Percentiles rank a stretch among this genome's conserved stretches.
Conservation (phyloP, 2,329 filamentous ascomycete genomes). For the Paraconiothyrium brasiliense region DNA sequence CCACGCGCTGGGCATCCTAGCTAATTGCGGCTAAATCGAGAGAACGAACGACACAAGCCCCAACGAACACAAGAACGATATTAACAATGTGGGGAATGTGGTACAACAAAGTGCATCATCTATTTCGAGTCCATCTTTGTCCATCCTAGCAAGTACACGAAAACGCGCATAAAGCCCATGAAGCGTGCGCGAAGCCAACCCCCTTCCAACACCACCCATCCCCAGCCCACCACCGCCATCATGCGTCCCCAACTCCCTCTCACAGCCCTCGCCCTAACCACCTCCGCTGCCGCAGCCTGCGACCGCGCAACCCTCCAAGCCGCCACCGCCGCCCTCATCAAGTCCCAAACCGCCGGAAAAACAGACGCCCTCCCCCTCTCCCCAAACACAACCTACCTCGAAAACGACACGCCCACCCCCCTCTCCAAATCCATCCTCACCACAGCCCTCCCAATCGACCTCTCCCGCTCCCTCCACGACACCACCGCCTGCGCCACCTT, state of each 20-base stretch:
- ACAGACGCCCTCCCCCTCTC: conserved; percentile 20
- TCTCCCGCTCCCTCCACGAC: conserved; percentile 31
- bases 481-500: conserved; percentile 31
- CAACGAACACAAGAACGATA: neutral
- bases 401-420: conserved; percentile 27
- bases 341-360: conserved; percentile 28
- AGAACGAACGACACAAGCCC: neutral
- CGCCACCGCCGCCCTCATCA: conserved; percentile 24
- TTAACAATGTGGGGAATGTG: conserved; percentile 7
- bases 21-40: conserved; percentile 9
- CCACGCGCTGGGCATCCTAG: neutral
- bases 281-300: conserved; percentile 26
- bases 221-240: neutral
- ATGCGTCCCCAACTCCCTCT: neutral
- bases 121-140: neutral
- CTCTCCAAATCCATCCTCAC: conserved; percentile 24
- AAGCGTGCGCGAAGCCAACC: neutral
- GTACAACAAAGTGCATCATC: neutral
- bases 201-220: neutral
- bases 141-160: neutral
- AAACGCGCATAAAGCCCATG: neutral
- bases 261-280: conserved; percentile 11
- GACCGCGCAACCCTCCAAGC: conserved; percentile 26
- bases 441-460: conserved; percentile 28
- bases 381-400: conserved; percentile 24